phyloP scores from a whole-genome alignment of 768 basidiomycete genomes.

The Lyophyllum decastes region DNA sequence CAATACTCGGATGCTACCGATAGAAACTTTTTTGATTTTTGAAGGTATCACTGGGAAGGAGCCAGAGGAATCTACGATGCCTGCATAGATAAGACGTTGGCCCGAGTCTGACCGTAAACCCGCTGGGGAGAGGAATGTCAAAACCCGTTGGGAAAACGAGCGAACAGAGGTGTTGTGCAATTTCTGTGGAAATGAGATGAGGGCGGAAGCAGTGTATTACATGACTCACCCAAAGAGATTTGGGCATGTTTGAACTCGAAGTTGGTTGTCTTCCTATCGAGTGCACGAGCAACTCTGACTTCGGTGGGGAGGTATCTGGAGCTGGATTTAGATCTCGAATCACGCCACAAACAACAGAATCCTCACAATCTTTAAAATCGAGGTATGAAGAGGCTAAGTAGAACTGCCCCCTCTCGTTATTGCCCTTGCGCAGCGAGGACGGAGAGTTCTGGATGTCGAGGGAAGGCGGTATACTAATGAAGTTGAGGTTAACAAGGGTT shows the following conservation, averaged over 20 bases:
- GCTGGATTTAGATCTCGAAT: neutral
- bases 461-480: conserved; percentile 35
- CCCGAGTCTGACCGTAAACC: conserved; percentile 34
- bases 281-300: conserved; percentile 39
- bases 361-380: conserved; percentile 65
- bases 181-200: conserved; percentile 25
- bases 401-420: conserved; percentile 31
- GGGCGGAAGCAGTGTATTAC: conserved; percentile 1
- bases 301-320: conserved; percentile 38
- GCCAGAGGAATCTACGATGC: conserved; percentile 50
- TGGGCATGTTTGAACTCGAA: conserved; percentile 17
- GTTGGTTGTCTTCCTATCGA: conserved; percentile 23
- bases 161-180: conserved; percentile 35
- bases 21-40: conserved; percentile 37
- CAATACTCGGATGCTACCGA: conserved; percentile 53
- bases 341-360: neutral
- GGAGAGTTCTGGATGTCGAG: conserved; percentile 4
- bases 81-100: conserved; percentile 42
- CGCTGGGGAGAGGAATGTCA: conserved; percentile 47
- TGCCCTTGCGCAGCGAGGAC: conserved; percentile 16
- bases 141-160: conserved; percentile 42
- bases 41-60: conserved; percentile 30
- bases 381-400: conserved; percentile 55
- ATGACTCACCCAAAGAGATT: conserved; percentile 41
- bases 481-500: conserved; percentile 44